These are phyloP conservation scores for Saccharata proteae DNA, from an alignment of 2,329 filamentous ascomycete genomes.

Conservation along the genomic window DNA sequence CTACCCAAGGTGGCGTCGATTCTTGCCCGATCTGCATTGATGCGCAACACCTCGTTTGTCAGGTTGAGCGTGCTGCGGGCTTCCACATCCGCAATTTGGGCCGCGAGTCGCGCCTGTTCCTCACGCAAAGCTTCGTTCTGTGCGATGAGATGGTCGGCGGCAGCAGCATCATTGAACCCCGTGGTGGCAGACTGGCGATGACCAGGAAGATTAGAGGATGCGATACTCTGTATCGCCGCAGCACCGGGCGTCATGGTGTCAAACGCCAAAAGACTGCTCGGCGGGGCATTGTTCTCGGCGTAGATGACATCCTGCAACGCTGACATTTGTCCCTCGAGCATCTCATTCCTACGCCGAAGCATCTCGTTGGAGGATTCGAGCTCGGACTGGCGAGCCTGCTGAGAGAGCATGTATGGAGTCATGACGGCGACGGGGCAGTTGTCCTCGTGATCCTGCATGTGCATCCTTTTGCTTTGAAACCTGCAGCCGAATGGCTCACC, in stretches of 20 bases:
- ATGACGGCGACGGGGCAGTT: conserved; percentile 35
- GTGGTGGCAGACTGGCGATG: conserved; percentile 21
- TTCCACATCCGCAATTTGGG: conserved; percentile 46
- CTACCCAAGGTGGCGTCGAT: conserved; percentile 35
- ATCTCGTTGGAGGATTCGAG: conserved; percentile 31
- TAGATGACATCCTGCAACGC: no score
- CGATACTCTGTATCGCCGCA: conserved; percentile 19
- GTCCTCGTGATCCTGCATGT: conserved; percentile 28
- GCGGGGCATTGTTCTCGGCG: no score
- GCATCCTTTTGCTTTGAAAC: conserved; percentile 25
- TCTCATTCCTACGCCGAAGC: conserved; percentile 30
- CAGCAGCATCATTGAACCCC: conserved; percentile 15
- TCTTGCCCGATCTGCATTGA: conserved; percentile 51
- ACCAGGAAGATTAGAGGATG: conserved; percentile 14
- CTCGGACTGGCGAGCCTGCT: conserved; percentile 20
- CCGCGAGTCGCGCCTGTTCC: conserved; percentile 43
- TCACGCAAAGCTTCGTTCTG: conserved; percentile 50
- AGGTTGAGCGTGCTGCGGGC: conserved; percentile 50
- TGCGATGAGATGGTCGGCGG: conserved; percentile 43
- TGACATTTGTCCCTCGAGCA: conserved; percentile 26
- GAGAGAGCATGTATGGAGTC: conserved; percentile 27
- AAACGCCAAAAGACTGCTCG: conserved; percentile 13
- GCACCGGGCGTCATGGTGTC: conserved; percentile 22
- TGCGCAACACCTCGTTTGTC: conserved; percentile 49
- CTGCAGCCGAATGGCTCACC: conserved; percentile 33